These are phyloP conservation scores for Rhodamnia argentea DNA, from an alignment of 345 rosid species.

Conservation along the genomic window DNA sequence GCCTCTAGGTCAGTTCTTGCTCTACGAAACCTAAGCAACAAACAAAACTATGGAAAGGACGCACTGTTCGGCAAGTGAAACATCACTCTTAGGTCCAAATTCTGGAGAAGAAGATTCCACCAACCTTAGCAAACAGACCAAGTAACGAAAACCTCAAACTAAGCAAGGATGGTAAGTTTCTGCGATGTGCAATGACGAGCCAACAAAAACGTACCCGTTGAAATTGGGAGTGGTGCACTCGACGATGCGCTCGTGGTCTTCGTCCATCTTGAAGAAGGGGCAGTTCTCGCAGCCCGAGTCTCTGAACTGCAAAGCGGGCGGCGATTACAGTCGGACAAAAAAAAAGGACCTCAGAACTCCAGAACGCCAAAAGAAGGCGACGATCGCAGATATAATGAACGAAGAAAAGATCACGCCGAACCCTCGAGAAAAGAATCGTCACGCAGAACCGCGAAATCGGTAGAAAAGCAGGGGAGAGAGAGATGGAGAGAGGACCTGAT, in stretches of 20 bases:
- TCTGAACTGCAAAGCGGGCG: constrained; percentile 12
- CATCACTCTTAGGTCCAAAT: background rate
- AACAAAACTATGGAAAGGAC: background rate
- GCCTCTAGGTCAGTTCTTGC: background rate
- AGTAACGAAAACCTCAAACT: background rate
- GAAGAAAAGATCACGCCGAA: background rate
- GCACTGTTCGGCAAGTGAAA: background rate
- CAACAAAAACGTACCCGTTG: constrained; percentile 33
- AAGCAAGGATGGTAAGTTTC: background rate
- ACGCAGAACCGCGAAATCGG: background rate
- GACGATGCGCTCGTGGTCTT: constrained; percentile 69
- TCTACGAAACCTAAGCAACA: background rate
- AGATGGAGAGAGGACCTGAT: constrained; percentile 35
- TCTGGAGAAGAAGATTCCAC: background rate
- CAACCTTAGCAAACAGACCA: background rate
- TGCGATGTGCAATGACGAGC: background rate
- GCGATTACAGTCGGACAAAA: background rate
- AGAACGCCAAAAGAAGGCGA: background rate
- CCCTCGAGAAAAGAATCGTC: background rate
- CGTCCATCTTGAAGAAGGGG: constrained; percentile 82
- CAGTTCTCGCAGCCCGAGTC: constrained; percentile 89
- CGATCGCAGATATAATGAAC: background rate
- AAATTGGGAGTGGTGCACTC: constrained; percentile 87
- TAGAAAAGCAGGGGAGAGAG: background rate
- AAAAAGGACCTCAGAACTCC: background rate